Evolutionary conservation across 164 flowering plant genomes (phyloP), one percentile per base, ranked within the genome.

Genomic region (Nymphaea thermarum): DNA sequence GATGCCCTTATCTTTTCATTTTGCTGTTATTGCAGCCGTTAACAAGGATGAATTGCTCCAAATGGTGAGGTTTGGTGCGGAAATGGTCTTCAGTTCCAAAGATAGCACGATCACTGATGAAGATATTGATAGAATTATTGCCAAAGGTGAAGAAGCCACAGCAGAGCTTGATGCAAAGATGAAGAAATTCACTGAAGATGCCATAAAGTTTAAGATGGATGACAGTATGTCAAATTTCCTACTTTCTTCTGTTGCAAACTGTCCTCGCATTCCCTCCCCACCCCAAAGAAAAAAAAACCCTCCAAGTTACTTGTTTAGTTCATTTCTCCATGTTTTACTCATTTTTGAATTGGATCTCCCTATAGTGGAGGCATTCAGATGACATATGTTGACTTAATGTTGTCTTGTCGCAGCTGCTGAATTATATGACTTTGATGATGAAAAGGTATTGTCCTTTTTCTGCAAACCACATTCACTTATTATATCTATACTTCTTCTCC

Each of bases 1-100:
- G 12, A 12, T 6, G 55, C 4, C 7, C 12, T 47, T 47, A 47
- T 3, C 6, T n/a, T 36, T 36, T 55, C 16, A 51, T 51, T 17
- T 15, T 64, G 71, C 51, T 71, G 74, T 61, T 64, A 25, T 43
- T 74, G 69, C 89, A 94, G 99, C 98, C 84, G 99, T 95, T 55
- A 92, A 95, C 60, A 95, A 95, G 70, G 99, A 92, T 81, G 99
- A 95, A 73, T 82, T 95, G 57, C 82, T 95, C 65, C 98, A 95
- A 80, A 95, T 95, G 99, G 98, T 95, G 79, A 87, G 99, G 69
- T 95, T 90, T 85, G 99, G 99, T 73, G 99, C 98, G 70, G 99
- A 95, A 81, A 95, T 95, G 99, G 99, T 95, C 71, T 95, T 95
- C 81, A 92, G 97, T 78, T 92, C 99, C 53, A 91, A 91, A 73